phyloP scores from a whole-genome alignment of 306 rosid genomes.

The Comarum palustre region DNA sequence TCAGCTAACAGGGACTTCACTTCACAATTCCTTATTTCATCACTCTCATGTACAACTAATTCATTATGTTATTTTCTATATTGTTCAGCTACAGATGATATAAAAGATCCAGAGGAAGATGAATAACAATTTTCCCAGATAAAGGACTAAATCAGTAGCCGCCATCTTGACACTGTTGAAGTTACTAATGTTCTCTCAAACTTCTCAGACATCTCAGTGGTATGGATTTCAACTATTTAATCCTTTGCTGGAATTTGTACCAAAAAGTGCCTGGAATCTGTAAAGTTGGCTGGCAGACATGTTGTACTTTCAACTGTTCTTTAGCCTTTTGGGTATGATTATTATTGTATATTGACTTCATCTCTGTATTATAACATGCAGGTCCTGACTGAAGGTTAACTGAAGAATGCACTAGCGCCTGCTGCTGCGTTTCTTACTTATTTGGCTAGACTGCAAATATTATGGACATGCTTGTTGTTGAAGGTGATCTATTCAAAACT shows the following conservation, averaged over 20 bases:
- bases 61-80: no score
- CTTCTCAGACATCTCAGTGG: slow-evolving; percentile 90
- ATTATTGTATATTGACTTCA: slow-evolving; percentile 21
- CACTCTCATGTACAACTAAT: no score
- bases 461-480: slow-evolving; percentile 61
- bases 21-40: no score
- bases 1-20: no score
- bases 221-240: slow-evolving; percentile 25
- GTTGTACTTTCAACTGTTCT: background rate
- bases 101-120: slow-evolving; percentile 80
- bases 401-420: background rate
- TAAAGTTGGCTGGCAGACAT: background rate
- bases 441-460: slow-evolving; percentile 53
- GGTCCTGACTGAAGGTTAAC: slow-evolving; percentile 78
- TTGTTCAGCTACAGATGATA: slow-evolving; percentile 44
- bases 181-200: slow-evolving; percentile 71
- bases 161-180: slow-evolving; percentile 60
- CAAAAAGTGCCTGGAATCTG: background rate
- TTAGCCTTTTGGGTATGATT: background rate
- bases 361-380: slow-evolving; percentile 39
- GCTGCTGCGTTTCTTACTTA: background rate
- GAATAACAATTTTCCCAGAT: slow-evolving; percentile 65
- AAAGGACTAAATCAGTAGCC: slow-evolving; percentile 66
- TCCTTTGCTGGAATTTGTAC: background rate
- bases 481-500: slow-evolving; percentile 54